Evolutionary conservation across 139 green algal species (phyloP).

Genomic region (Edaphochlamys debaryana): DNA sequence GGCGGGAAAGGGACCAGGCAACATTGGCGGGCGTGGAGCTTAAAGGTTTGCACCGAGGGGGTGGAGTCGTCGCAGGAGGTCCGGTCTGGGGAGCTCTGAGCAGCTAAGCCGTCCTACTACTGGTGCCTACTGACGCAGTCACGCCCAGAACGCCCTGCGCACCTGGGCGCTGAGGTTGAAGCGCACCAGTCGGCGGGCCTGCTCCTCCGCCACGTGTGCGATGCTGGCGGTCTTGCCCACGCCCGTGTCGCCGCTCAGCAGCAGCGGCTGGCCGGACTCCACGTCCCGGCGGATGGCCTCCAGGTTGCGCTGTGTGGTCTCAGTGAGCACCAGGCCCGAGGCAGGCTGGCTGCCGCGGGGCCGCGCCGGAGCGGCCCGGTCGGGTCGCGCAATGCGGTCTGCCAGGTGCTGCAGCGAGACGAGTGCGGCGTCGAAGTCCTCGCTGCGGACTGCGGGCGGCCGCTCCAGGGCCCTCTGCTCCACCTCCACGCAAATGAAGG

Average conservation of each 20-base stretch:
- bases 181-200: slow-evolving; percentile 33
- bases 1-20: neutral
- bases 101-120: too few species aligned
- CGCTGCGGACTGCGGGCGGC: neutral
- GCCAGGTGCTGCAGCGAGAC: neutral
- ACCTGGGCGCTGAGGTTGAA: slow-evolving; percentile 51
- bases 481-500: slow-evolving; percentile 1
- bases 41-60: slow-evolving; percentile 11
- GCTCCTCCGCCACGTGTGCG: slow-evolving; percentile 15
- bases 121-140: too few species aligned
- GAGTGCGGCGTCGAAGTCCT: slow-evolving; percentile 1
- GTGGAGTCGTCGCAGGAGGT: too few species aligned
- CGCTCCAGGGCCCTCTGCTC: neutral
- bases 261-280: slow-evolving; percentile 26
- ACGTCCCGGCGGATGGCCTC: slow-evolving; percentile 28
- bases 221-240: slow-evolving; percentile 56
- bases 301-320: slow-evolving; percentile 34
- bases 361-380: neutral
- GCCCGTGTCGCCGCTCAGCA: too few species aligned
- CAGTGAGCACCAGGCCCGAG: slow-evolving; percentile 19
- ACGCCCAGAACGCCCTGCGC: too few species aligned
- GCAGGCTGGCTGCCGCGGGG: neutral
- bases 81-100: too few species aligned
- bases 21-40: neutral
- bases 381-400: too few species aligned